phyloP scores from a whole-genome alignment of 208 protist genomes.

The Endotrypanum monterogeii region DNA sequence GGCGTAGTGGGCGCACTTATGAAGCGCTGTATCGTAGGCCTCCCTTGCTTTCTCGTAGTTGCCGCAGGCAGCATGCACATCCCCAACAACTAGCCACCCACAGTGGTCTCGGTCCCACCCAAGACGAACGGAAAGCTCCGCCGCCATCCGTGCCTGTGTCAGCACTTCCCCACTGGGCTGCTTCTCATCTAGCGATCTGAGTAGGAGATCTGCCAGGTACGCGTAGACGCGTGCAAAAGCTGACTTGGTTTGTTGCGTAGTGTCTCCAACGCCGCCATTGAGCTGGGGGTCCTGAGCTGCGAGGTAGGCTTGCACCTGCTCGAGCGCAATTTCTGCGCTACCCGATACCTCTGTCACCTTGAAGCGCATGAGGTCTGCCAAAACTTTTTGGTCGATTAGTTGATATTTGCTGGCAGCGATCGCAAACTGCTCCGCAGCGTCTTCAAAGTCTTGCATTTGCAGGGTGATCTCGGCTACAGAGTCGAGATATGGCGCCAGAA shows the following conservation, averaged over 20 bases:
- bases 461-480: slow-evolving; percentile 78
- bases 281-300: slow-evolving; percentile 40
- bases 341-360: slow-evolving; percentile 59
- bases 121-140: slow-evolving; percentile 41
- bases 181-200: slow-evolving; percentile 40
- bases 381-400: slow-evolving; percentile 75
- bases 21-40: slow-evolving; percentile 54
- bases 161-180: slow-evolving; percentile 24
- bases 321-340: slow-evolving; percentile 58
- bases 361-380: slow-evolving; percentile 80
- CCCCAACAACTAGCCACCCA: slow-evolving; percentile 58
- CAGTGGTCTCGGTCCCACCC: slow-evolving; percentile 80
- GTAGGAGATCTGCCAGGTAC: slow-evolving; percentile 72
- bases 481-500: slow-evolving; percentile 83
- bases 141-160: slow-evolving; percentile 51
- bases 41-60: slow-evolving; percentile 55
- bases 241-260: slow-evolving; percentile 32
- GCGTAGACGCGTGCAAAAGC: slow-evolving; percentile 68
- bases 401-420: slow-evolving; percentile 82
- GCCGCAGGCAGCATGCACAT: slow-evolving; percentile 49
- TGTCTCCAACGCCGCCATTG: slow-evolving; percentile 31
- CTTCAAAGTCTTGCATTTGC: slow-evolving; percentile 79
- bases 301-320: slow-evolving; percentile 59
- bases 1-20: slow-evolving; percentile 63
- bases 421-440: slow-evolving; percentile 78